phyloP scores from a whole-genome alignment of 352 stramenopile genomes.

The Phytophthora chlamydospora region DNA sequence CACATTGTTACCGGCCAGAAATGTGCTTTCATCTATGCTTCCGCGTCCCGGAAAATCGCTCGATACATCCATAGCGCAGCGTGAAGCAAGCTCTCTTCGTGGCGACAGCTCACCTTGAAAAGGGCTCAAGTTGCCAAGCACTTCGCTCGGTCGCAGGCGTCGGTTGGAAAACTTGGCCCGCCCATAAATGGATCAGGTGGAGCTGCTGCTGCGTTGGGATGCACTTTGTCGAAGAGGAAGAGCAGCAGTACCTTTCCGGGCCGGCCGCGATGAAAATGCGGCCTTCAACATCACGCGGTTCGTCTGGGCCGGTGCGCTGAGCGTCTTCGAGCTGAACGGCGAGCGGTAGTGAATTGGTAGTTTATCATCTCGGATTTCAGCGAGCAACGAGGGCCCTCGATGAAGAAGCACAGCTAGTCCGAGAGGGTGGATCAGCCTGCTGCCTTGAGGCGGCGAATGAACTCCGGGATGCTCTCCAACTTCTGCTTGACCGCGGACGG shows the following conservation, averaged over 20 bases:
- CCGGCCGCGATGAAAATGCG: too few relatives aligned
- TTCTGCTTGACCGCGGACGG: conserved; percentile 52
- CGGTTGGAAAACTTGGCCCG: conserved; percentile 14
- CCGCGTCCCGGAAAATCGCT: conserved; percentile 7
- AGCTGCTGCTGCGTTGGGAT: too few relatives aligned
- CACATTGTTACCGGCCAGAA: conserved; percentile 12
- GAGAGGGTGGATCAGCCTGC: too few relatives aligned
- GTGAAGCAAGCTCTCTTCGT: not conserved
- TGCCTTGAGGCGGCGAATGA: conserved; percentile 51
- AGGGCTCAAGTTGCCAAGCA: not conserved
- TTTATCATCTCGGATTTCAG: too few relatives aligned
- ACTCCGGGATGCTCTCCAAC: conserved; percentile 56
- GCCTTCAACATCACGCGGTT: too few relatives aligned
- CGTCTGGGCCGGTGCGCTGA: too few relatives aligned
- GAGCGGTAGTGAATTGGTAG: too few relatives aligned
- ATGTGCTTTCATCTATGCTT: conserved; percentile 16
- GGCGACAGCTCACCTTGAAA: not conserved
- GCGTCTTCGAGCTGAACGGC: too few relatives aligned
- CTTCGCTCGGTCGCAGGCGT: conserved; percentile 17
- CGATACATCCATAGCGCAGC: conserved; percentile 20
- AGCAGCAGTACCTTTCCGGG: too few relatives aligned
- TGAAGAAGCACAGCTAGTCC: too few relatives aligned
- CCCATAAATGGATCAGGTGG: conserved; percentile 39
- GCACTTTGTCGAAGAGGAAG: too few relatives aligned
- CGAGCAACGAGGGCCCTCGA: too few relatives aligned